A percentile compares a stretch with the other conserved stretches of the same genome.
phyloP scores from a whole-genome alignment of 441 rosid species.

The Bruguiera hainesii region DNA sequence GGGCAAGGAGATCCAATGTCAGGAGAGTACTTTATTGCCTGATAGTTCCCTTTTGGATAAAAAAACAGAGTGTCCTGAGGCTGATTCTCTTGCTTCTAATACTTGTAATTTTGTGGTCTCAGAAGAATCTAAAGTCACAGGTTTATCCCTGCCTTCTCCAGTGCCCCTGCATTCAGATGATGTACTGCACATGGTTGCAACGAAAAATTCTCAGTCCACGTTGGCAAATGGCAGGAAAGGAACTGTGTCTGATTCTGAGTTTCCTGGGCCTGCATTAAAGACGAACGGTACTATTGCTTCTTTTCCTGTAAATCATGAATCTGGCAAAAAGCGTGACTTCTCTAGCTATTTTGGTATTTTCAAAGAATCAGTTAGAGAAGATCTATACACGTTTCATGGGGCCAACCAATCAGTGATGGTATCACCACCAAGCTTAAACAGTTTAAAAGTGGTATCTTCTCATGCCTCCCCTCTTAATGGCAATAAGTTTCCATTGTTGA shows the following conservation, averaged over 20 bases:
- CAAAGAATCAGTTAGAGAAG: slow-evolving; percentile 51
- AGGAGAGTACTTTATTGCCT: slow-evolving; percentile 20
- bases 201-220: slow-evolving; percentile 28
- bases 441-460: slow-evolving; percentile 40
- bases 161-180: slow-evolving; percentile 30
- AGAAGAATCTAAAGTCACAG: slow-evolving; percentile 27
- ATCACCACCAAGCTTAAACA: slow-evolving; percentile 32
- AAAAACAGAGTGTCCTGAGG: slow-evolving; percentile 24
- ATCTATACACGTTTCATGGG: slow-evolving; percentile 57
- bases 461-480: slow-evolving; percentile 31
- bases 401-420: slow-evolving; percentile 34
- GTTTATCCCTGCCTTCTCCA: slow-evolving; percentile 13
- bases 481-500: slow-evolving; percentile 42
- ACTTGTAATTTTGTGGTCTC: slow-evolving; percentile 27
- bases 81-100: slow-evolving; percentile 4
- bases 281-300: slow-evolving; percentile 27
- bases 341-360: slow-evolving; percentile 24
- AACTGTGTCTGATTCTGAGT: slow-evolving; percentile 26
- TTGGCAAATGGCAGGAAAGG: slow-evolving; percentile 24
- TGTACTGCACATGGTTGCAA: slow-evolving; percentile 31
- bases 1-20: slow-evolving; percentile 28
- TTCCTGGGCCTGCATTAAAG: slow-evolving; percentile 18
- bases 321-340: slow-evolving; percentile 25
- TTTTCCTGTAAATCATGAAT: slow-evolving; percentile 26
- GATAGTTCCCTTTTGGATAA: not conserved